Base-by-base conservation (phyloP, 768 basidiomycete species). In the Fibroporia radiculosa region DNA sequence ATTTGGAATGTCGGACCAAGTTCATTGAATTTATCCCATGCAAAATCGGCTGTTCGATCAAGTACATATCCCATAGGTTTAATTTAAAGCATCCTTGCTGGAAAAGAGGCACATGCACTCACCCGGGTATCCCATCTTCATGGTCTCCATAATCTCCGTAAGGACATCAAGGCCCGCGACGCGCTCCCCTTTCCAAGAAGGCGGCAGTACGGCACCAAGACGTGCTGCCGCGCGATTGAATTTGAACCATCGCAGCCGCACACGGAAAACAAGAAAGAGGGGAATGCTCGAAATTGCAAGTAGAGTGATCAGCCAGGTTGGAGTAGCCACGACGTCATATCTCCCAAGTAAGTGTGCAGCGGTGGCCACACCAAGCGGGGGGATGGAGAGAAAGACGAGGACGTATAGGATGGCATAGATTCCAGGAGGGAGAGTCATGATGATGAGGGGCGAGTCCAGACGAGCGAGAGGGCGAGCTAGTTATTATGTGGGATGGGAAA, bases 111-210 rank as follows among this genome's bases (percentile, higher is more conserved):
- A 35, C 8, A n/a, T 8, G 34, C 34, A 38, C 48, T 31, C 46
- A 67, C 72, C 67, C 19, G 66, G 55, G 48, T 70, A 71, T 6
- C 67, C 67, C 4, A 51, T 56, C 28, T 56, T 52, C 24, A 43
- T 43, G 28, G 48, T 51, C 0, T 47, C 6, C 2, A 62, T 18
- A 19, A 64, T 49, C 12, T 45, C 16, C 3, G 51, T 14, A 11
- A 72, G 29, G 11, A 61, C 28, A 44, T 73, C 71, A 19, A 61
- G 19, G 50, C 62, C 64, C n/a, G 65, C 70, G 3, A 61, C 58
- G 45, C 54, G 47, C 32, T 49, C 47, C 11, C 70, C 68, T n/a
- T 42, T 48, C 29, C 62, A 52, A 2, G 48, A 50, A 19, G 69
- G 67, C n/a, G 63, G 40, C 10, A 55, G 42, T 2, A 41, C 40